These are phyloP conservation scores for Lodderomyces parapsilosis DNA, from an alignment of 1,139 yeast species.

Conservation along the genomic window DNA sequence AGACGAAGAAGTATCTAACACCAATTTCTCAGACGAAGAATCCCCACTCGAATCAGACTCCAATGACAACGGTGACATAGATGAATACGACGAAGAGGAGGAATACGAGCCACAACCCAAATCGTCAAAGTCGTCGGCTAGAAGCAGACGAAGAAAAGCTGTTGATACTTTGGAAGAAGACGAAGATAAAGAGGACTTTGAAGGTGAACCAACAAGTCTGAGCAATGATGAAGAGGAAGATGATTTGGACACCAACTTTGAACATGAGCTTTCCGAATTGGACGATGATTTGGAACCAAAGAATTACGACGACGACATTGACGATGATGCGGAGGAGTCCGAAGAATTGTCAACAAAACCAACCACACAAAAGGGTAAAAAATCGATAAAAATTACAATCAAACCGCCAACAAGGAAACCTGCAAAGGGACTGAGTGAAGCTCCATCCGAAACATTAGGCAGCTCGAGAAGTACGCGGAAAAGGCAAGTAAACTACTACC, in stretches of 20 bases:
- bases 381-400: constrained; percentile 14
- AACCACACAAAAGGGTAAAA: constrained; percentile 5
- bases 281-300: constrained; percentile 39
- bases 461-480: constrained; percentile 27
- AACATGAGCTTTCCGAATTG: constrained; percentile 38
- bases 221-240: constrained; percentile 20
- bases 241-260: constrained; percentile 25
- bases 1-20: constrained; percentile 5
- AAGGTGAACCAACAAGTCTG: constrained; percentile 18
- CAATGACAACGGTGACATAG: constrained; percentile 12
- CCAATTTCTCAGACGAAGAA: constrained; percentile 8
- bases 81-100: constrained; percentile 10
- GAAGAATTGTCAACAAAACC: constrained; percentile 13
- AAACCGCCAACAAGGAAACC: constrained; percentile 14
- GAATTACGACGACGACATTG: constrained; percentile 31
- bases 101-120: constrained; percentile 9
- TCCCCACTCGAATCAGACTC: constrained; percentile 11
- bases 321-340: constrained; percentile 23
- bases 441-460: constrained; percentile 9
- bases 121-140: constrained; percentile 3
- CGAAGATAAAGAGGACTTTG: constrained; percentile 16
- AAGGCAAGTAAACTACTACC: constrained; percentile 33
- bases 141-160: constrained; percentile 16
- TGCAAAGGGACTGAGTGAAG: neutral
- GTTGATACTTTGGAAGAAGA: constrained; percentile 13